A percentile compares a stretch with the other conserved stretches of the same genome.
Evolutionary conservation across 1,139 yeast species (phyloP).

Genomic region (Pichia sp.): DNA sequence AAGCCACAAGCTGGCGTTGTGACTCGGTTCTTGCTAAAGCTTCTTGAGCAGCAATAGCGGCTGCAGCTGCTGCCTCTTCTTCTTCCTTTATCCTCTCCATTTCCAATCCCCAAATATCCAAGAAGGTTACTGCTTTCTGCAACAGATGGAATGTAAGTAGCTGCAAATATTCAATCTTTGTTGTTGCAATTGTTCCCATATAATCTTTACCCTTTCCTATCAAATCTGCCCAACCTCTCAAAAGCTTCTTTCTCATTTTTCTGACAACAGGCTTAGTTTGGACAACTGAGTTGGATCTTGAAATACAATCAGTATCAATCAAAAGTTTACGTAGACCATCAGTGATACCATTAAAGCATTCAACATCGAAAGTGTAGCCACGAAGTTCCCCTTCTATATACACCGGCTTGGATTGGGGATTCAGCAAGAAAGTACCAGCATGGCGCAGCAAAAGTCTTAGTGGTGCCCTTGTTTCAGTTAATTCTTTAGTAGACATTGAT

Average conservation of each 20-base stretch:
- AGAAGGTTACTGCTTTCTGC: conserved; percentile 62
- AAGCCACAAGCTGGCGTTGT: not conserved
- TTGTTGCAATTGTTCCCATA: conserved; percentile 59
- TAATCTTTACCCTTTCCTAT: conserved; percentile 83
- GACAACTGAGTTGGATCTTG: conserved; percentile 75
- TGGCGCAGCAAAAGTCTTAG: conserved; percentile 59
- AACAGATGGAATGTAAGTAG: conserved; percentile 68
- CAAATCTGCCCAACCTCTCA: conserved; percentile 86
- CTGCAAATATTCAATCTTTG: conserved; percentile 64
- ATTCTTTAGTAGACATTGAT: conserved; percentile 12
- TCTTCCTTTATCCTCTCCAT: conserved; percentile 19
- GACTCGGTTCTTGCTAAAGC: not conserved
- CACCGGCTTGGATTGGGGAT: conserved; percentile 48
- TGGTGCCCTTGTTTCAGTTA: conserved; percentile 38
- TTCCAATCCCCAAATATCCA: conserved; percentile 69
- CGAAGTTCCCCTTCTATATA: conserved; percentile 35
- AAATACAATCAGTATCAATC: conserved; percentile 75
- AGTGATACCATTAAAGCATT: conserved; percentile 50
- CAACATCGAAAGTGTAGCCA: conserved; percentile 36
- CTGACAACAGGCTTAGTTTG: conserved; percentile 62
- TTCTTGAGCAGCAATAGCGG: not conserved
- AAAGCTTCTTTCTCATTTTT: conserved; percentile 65
- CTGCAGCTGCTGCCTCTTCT: not conserved
- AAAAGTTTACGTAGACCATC: conserved; percentile 77
- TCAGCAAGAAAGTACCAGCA: conserved; percentile 66